Conservation (phyloP, 148 eudicot species). For the Rhododendron williamsianum region DNA sequence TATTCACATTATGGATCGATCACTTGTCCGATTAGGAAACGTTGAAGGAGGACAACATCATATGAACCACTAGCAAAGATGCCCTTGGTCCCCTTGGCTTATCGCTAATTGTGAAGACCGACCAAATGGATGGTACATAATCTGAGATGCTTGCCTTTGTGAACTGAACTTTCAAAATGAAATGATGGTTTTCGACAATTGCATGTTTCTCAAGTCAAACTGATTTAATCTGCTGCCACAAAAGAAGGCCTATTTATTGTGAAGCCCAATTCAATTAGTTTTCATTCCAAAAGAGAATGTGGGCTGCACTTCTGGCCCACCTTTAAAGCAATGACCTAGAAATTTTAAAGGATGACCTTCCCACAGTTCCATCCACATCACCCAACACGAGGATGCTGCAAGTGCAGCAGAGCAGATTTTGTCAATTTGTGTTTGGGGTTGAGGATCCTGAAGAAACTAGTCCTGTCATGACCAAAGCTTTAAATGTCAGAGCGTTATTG, state of each 20-base stretch:
- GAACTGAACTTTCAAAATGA: neutral
- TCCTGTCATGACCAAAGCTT: neutral
- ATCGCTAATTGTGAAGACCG: neutral
- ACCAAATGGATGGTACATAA: neutral
- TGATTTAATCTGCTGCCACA: too few species aligned
- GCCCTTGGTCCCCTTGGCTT: neutral
- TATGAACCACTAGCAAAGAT: neutral
- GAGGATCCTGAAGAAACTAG: neutral
- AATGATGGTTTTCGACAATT: neutral
- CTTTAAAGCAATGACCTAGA: neutral
- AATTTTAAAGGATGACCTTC: neutral
- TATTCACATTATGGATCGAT: neutral
- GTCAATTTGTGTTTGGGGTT: neutral
- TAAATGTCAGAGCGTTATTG: neutral
- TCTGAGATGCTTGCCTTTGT: neutral
- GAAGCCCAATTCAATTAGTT: neutral
- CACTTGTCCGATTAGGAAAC: neutral
- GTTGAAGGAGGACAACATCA: neutral
- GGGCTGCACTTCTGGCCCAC: neutral
- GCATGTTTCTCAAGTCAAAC: too few species aligned
- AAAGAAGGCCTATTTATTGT: too few species aligned
- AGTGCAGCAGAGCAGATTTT: neutral
- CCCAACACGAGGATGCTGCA: too few species aligned
- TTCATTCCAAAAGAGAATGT: neutral
- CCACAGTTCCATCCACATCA: neutral